Evolutionary conservation across 2,329 filamentous ascomycete genomes (phyloP), one percentile per base, ranked within the genome.

Genomic region (Sclerotinia minor): DNA sequence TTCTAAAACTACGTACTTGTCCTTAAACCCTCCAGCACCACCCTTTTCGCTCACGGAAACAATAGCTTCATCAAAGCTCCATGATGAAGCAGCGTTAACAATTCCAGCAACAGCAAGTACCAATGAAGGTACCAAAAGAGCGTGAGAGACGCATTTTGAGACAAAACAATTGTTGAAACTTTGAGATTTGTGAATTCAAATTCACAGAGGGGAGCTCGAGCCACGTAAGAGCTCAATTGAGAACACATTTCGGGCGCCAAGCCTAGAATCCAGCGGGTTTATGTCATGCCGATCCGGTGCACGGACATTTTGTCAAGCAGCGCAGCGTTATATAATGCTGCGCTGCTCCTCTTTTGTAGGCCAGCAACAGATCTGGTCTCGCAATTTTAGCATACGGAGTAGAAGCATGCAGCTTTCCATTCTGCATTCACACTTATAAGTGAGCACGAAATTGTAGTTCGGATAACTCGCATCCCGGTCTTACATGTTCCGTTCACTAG

Each of bases 31-130:
- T 19, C 71, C 72, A 70, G 82, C 84, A 69, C 82, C 84, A 70
- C 82, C 83, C 80, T 89, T 89, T 79, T 83, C 81, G 72, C 83
- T 81, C 68, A 94, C 82, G 11, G 87, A 83, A 72, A 94, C 82
- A 70, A 84, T 87, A 72, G 84, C 91, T 79, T 93, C 90, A 72
- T 90, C 85, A 74, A 94, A 94, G 67, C 84, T 83, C 91, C 91
- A 94, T 29, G 85, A 85, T 58, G 80, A 80, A 73, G 79, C 79
- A 64, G 83, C 83, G 26, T 73, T 69, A 53, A 72, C 73, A 5
- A 79, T 77, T 29, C 80, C 81, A 64, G 79, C 79, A 69, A 78
- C 76, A 35, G 78, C 76, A 29, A 81, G 75, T 54, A 82, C 72
- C 29, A 81, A 72, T 47, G 80, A 80, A 69, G 80, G 77, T 67